Evolutionary conservation across 352 stramenopile genomes (phyloP).

Genomic region (Phytophthora pini): DNA sequence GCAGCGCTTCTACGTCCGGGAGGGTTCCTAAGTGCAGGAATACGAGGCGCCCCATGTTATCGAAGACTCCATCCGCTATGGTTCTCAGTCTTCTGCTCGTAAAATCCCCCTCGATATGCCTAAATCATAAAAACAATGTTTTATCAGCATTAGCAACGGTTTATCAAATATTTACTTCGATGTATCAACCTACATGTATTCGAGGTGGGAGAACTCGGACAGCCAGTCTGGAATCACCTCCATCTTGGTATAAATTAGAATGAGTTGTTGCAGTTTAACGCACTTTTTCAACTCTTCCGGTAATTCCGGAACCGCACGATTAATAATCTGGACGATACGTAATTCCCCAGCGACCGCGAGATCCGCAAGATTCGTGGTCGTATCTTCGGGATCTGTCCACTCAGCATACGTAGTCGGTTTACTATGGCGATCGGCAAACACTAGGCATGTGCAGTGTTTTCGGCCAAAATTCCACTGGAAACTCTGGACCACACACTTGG

Average conservation of each 20-base stretch:
- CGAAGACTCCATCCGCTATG: conserved; percentile 34
- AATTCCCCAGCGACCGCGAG: conserved; percentile 45
- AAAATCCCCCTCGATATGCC: conserved; percentile 43
- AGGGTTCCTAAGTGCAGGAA: conserved; percentile 46
- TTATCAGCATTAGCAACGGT: background rate
- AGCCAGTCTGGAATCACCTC: conserved; percentile 31
- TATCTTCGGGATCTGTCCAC: conserved; percentile 51
- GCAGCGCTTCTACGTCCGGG: conserved; percentile 31
- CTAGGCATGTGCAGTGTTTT: conserved; percentile 42
- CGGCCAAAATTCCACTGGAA: conserved; percentile 52
- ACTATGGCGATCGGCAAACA: conserved; percentile 47
- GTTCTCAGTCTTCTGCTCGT: conserved; percentile 29
- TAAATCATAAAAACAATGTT: background rate
- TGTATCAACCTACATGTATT: conserved; percentile 43
- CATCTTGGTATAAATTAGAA: conserved; percentile 50
- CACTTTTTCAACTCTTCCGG: conserved; percentile 43
- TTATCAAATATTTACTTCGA: background rate
- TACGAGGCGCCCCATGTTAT: conserved; percentile 38
- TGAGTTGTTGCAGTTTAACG: conserved; percentile 41
- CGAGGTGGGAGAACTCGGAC: conserved; percentile 39
- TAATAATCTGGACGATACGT: conserved; percentile 57
- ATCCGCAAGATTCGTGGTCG: conserved; percentile 33
- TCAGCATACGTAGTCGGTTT: conserved; percentile 40
- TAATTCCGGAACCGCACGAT: conserved; percentile 42
- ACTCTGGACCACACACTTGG: conserved; percentile 45